Conservation (phyloP, 768 basidiomycete species). For the Lactifluus pinguis region DNA sequence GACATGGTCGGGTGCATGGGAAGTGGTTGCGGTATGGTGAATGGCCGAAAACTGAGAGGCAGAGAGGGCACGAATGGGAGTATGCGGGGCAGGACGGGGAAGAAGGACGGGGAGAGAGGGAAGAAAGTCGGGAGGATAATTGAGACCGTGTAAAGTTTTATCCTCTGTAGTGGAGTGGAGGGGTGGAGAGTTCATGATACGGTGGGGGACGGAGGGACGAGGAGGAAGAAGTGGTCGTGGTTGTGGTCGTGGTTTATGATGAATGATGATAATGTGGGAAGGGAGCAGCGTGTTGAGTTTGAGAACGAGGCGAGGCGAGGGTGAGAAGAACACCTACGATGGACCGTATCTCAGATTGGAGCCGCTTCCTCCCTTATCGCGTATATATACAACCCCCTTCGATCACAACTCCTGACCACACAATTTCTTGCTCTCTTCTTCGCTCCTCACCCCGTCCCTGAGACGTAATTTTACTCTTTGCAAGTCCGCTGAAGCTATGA, state of each 20-base stretch:
- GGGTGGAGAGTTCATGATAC: constrained; percentile 6
- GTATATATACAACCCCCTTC: background rate
- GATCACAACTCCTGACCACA: constrained; percentile 11
- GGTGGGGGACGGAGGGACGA: background rate
- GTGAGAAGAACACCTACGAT: background rate
- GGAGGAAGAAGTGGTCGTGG: background rate
- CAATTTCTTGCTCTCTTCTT: background rate
- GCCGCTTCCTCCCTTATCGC: constrained; percentile 10
- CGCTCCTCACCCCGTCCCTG: constrained; percentile 4
- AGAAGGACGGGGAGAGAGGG: constrained; percentile 25
- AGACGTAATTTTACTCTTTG: constrained; percentile 7
- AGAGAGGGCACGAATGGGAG: constrained; percentile 35
- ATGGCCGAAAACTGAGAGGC: constrained; percentile 47
- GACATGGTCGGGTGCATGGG: constrained; percentile 70
- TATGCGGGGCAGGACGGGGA: constrained; percentile 29
- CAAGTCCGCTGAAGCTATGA: background rate
- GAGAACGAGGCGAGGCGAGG: background rate
- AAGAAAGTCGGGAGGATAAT: constrained; percentile 22
- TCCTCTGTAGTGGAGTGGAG: constrained; percentile 3
- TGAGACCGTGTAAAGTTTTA: constrained; percentile 20
- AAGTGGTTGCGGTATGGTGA: constrained; percentile 51
- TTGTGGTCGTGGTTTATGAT: background rate
- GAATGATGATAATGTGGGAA: constrained; percentile 1
- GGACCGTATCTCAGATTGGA: constrained; percentile 12
- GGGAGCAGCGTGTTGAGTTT: background rate